Evolutionary conservation across 306 rosid genomes (phyloP).

Genomic region (Alnus glutinosa): DNA sequence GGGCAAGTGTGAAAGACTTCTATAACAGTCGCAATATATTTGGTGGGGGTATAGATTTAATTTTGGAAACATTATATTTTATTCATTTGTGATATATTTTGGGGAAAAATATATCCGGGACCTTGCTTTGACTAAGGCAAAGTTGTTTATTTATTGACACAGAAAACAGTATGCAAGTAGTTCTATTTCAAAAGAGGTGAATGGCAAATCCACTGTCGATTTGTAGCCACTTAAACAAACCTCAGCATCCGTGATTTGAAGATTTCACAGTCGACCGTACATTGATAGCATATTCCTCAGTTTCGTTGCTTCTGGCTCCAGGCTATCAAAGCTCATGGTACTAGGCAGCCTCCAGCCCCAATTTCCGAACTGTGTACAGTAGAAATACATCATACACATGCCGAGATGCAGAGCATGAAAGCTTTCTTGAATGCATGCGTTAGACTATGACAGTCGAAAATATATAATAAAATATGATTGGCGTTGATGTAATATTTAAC

Average conservation of each 20-base stretch:
- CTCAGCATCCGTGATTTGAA: constrained; percentile 9
- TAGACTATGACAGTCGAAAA: background rate
- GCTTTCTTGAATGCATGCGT: background rate
- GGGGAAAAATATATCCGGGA: background rate
- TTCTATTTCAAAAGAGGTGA: background rate
- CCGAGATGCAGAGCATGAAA: background rate
- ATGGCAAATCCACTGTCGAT: background rate
- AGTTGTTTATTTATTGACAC: background rate
- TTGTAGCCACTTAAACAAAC: background rate
- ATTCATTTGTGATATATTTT: too few species aligned
- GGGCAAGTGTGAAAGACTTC: too few species aligned
- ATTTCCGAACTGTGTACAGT: constrained; percentile 68
- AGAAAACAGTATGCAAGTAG: too few species aligned
- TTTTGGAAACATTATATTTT: too few species aligned
- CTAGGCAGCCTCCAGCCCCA: constrained; percentile 88
- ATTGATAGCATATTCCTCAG: constrained; percentile 56
- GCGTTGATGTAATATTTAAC: too few species aligned
- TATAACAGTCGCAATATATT: too few species aligned
- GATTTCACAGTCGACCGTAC: constrained; percentile 71
- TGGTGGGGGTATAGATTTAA: too few species aligned
- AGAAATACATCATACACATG: background rate
- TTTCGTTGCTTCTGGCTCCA: constrained; percentile 66
- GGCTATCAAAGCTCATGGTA: constrained; percentile 63
- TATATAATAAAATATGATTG: too few species aligned
- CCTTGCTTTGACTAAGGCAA: background rate